Evolutionary conservation across 768 basidiomycete genomes (phyloP).

Genomic region (Macrolepiota albuminosa): DNA sequence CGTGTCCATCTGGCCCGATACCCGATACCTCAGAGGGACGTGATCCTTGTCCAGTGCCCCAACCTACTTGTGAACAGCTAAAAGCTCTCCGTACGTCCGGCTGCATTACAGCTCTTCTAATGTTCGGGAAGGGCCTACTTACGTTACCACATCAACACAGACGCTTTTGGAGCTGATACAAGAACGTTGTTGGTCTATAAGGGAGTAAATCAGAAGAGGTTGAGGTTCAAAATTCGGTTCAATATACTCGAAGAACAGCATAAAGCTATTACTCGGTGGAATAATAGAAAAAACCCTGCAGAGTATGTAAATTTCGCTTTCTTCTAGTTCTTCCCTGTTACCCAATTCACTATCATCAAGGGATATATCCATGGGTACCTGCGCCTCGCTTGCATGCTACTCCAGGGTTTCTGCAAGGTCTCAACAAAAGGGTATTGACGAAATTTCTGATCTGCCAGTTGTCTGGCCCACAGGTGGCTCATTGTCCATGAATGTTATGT

Average conservation of each 20-base stretch:
- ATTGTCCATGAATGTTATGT: conserved; percentile 30
- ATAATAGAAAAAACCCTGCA: conserved; percentile 26
- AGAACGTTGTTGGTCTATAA: conserved; percentile 1
- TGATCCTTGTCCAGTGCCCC: neutral
- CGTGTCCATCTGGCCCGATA: neutral
- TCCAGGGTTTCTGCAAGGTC: conserved; percentile 17
- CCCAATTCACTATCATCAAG: conserved; percentile 16
- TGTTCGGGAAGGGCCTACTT: neutral
- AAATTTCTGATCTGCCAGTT: conserved; percentile 24
- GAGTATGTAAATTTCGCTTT: conserved; percentile 23
- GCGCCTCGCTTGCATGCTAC: conserved; percentile 45
- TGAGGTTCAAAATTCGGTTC: conserved; percentile 15
- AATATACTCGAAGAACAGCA: conserved; percentile 20
- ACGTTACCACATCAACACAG: conserved; percentile 8
- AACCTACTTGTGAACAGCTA: neutral
- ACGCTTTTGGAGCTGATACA: conserved; percentile 18
- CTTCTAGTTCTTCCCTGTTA: conserved; percentile 1
- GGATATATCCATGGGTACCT: conserved; percentile 30
- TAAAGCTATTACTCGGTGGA: conserved; percentile 31
- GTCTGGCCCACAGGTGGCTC: conserved; percentile 39
- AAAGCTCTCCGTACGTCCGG: conserved; percentile 1
- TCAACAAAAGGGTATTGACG: conserved; percentile 14
- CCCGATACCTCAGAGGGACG: neutral
- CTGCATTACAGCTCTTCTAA: neutral
- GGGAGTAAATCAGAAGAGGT: neutral